These are phyloP conservation scores for Carpinus viminea DNA, from an alignment of 306 rosid genomes.

Conservation along the genomic window DNA sequence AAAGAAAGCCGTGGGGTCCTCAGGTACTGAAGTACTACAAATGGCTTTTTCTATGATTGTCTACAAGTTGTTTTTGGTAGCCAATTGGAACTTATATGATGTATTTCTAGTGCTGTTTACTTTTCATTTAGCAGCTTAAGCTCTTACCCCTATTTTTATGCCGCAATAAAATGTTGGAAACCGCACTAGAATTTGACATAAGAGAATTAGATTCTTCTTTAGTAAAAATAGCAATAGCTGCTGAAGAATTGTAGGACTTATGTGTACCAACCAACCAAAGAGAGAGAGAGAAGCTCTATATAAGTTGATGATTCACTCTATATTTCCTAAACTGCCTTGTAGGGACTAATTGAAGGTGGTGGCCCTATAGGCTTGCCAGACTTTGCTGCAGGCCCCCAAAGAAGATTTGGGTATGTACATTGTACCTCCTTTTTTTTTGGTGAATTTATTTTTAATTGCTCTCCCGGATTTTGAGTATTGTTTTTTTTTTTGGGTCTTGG, in stretches of 20 bases:
- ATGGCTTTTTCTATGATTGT: conserved; percentile 17
- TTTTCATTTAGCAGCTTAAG: background rate
- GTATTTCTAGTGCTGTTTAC: background rate
- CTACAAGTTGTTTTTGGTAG: conserved; percentile 18
- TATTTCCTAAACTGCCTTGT: conserved; percentile 27
- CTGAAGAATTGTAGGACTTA: background rate
- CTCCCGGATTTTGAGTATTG: conserved; percentile 10
- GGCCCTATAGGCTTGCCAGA: conserved; percentile 74
- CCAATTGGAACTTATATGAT: background rate
- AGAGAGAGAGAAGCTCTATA: background rate
- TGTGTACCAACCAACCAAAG: background rate
- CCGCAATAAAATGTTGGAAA: background rate
- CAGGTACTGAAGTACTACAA: conserved; percentile 53
- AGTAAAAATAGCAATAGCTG: background rate
- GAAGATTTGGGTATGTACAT: conserved; percentile 64
- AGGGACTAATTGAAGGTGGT: conserved; percentile 80
- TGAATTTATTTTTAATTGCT: background rate
- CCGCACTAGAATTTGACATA: background rate
- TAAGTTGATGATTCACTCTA: background rate
- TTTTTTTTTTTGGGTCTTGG: background rate
- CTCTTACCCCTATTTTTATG: background rate
- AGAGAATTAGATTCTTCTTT: conserved; percentile 6
- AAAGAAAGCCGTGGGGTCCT: conserved; percentile 89
- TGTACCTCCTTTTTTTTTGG: conserved; percentile 15
- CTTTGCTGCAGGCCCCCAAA: conserved; percentile 62